Base-by-base conservation (phyloP, 2,329 filamentous ascomycete species). In the Didymella pomorum region DNA sequence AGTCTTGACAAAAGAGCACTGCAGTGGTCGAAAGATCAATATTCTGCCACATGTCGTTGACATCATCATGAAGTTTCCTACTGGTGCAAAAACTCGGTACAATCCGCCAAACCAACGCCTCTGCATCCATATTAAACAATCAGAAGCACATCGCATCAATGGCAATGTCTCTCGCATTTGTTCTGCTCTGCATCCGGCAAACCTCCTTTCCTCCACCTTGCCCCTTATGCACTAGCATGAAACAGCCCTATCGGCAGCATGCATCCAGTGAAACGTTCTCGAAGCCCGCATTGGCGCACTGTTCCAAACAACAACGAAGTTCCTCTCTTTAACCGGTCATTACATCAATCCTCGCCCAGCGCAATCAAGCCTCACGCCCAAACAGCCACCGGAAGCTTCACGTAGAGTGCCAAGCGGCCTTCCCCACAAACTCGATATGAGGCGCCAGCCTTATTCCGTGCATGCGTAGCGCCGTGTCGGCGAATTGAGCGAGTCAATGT, bases 331-430 rank as follows among this genome's bases (percentile, higher is more conserved):
- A 59, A 14, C 56, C 56, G 56, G 39, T 46, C 8, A 14, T 43
- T 14, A 42, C 29, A 44, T 39, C 41, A 45, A 37, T 4, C 7
- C 1, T 41, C 12, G 35, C 25, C 41, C 33, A 50, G 31, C 10
- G 4, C 20, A 46, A 54, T 58, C 57, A 66, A 65, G 63, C 56
- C 31, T 23, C 42, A 16, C 23, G 4, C 7, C 29, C 42, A 21
- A 52, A 53, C 45, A 56, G 52, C 58, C 66, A 57, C 59, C 51
- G 63, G 57, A 64, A 64, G 63, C 62, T 66, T 63, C 57, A 46
- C 48, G 39, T 61, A 68, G 18, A 68, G 65, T 68, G 60, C 58
- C 48, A 44, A 35, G 55, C 46, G 10, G 7, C 21, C 41, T 54
- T 31, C 51, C 56, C 56, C 45, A 53, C 50, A 51, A 39, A 39